Conservation (phyloP, 805 yeast species). For the Zygoascus bituminiphila region DNA sequence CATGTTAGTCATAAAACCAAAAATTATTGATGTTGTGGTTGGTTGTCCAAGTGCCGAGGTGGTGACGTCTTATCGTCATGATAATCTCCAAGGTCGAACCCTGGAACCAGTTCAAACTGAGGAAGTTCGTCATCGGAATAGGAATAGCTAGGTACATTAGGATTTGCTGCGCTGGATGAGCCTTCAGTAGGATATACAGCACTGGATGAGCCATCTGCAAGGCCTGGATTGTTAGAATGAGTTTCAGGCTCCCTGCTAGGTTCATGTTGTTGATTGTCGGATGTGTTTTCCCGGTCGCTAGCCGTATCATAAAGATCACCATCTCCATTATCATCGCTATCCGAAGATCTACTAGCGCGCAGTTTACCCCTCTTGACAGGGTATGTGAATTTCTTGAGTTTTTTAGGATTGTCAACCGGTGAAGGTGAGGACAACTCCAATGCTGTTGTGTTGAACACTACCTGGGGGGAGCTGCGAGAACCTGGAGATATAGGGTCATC, state of each 20-base stretch:
- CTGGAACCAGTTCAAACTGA: slow-evolving; percentile 37
- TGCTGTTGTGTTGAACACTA: not conserved
- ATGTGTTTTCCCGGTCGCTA: too few species aligned
- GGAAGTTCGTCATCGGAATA: slow-evolving; percentile 2
- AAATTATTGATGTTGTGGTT: not conserved
- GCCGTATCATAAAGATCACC: slow-evolving; percentile 15
- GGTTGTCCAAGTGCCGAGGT: not conserved
- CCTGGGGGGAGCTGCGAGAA: not conserved
- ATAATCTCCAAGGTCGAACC: slow-evolving; percentile 39
- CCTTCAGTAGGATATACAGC: not conserved
- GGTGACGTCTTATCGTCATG: slow-evolving; percentile 33
- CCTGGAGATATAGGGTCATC: not conserved
- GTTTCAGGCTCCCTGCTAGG: too few species aligned
- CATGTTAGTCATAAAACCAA: not conserved
- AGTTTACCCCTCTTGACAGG: slow-evolving; percentile 2
- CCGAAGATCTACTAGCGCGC: not conserved
- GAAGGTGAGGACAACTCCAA: slow-evolving; percentile 1
- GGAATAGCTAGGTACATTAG: too few species aligned
- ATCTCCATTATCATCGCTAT: slow-evolving; percentile 13
- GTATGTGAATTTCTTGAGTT: not conserved
- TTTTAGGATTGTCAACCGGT: not conserved
- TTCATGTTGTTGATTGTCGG: not conserved
- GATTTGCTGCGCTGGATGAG: not conserved
- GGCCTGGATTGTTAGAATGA: not conserved
- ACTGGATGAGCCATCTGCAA: not conserved